phyloP scores from a whole-genome alignment of 2,329 filamentous ascomycete genomes.

The Cladobotryum mycophilum region DNA sequence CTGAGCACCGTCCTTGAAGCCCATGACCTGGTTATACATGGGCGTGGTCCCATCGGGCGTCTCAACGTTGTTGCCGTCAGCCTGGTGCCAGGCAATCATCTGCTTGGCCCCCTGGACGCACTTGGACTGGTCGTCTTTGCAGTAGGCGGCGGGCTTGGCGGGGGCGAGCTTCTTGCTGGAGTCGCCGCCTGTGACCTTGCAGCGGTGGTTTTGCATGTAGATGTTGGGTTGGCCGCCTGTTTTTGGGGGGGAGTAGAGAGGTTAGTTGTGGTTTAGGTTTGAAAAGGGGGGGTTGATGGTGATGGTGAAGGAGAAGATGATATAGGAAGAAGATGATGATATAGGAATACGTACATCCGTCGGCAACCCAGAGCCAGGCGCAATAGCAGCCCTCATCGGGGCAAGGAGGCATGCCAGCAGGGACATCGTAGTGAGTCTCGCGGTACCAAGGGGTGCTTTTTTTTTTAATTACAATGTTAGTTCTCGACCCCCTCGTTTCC shows the following conservation, averaged over 20 bases:
- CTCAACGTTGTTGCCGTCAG: constrained; percentile 24
- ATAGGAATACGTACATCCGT: constrained; percentile 11
- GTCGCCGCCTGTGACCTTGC: constrained; percentile 36
- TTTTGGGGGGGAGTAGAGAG: too few relatives aligned
- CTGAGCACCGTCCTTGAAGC: constrained; percentile 20
- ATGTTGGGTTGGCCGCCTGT: constrained; percentile 18
- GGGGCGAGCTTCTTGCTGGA: constrained; percentile 31
- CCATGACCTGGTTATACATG: constrained; percentile 22
- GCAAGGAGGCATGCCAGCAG: constrained; percentile 17
- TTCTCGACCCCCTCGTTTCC: too few relatives aligned
- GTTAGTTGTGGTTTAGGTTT: too few relatives aligned
- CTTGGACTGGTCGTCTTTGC: constrained; percentile 29
- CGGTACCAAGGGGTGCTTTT: constrained; percentile 18
- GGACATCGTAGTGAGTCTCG: constrained; percentile 16
- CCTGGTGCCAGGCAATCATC: constrained; percentile 40
- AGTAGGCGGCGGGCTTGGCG: constrained; percentile 34
- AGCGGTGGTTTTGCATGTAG: constrained; percentile 21
- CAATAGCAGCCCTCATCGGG: constrained; percentile 20
- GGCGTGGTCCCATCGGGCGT: constrained; percentile 17
- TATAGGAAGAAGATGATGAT: too few relatives aligned
- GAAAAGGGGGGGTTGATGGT: too few relatives aligned
- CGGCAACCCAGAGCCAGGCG: constrained; percentile 20
- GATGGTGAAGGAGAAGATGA: too few relatives aligned
- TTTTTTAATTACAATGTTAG: not conserved
- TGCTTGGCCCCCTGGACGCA: constrained; percentile 42